Evolutionary conservation across 345 rosid species (phyloP).

Genomic region (Citrus unshiu): DNA sequence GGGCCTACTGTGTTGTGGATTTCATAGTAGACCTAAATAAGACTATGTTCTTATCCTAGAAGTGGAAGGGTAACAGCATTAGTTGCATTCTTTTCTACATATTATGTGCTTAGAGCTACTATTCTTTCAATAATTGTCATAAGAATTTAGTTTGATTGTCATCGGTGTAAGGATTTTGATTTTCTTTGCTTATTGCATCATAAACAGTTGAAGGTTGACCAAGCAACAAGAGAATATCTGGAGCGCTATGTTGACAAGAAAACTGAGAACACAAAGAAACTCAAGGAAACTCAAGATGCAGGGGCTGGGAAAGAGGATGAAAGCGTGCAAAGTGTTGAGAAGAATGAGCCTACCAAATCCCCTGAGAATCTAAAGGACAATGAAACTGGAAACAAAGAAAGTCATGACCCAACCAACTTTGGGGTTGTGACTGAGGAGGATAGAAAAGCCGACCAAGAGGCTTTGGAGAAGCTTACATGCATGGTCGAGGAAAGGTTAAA

Average conservation of each 20-base stretch:
- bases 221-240: constrained; percentile 86
- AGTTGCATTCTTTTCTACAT: not conserved
- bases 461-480: constrained; percentile 57
- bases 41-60: not conserved
- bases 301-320: constrained; percentile 48
- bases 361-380: constrained; percentile 44
- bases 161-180: not conserved
- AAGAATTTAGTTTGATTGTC: not conserved
- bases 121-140: not conserved
- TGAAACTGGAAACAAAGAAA: constrained; percentile 51
- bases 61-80: not conserved
- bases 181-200: constrained; percentile 10
- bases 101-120: not conserved
- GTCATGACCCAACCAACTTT: constrained; percentile 53
- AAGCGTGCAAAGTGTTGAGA: constrained; percentile 33
- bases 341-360: constrained; percentile 34
- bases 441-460: constrained; percentile 71
- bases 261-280: constrained; percentile 62
- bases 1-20: not conserved
- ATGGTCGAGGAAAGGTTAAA: constrained; percentile 85
- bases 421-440: constrained; percentile 85
- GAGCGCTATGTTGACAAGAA: constrained; percentile 77
- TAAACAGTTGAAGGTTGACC: constrained; percentile 75
- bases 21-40: not conserved
- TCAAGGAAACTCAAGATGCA: constrained; percentile 45